phyloP scores from a whole-genome alignment of 1,284 basidiomycete genomes.

The Wallemia mellicola region DNA sequence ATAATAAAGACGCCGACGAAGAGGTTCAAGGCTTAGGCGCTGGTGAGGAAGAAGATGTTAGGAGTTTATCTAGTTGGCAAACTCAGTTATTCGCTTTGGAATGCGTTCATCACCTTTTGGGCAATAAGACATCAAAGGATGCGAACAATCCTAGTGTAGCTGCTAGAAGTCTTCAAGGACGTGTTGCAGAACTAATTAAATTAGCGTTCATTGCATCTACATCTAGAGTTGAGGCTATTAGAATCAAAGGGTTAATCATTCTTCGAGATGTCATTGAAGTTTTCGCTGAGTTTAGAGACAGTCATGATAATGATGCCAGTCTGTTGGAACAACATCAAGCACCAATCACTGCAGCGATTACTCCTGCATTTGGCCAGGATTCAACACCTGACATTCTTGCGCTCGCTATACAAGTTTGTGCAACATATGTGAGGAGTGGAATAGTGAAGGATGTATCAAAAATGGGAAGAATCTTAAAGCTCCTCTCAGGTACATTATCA shows the following conservation, averaged over 20 bases:
- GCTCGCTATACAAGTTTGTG: conserved; percentile 72
- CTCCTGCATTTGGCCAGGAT: conserved; percentile 79
- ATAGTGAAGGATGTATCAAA: conserved; percentile 60
- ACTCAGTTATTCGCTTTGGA: conserved; percentile 84
- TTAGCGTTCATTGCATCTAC: conserved; percentile 96
- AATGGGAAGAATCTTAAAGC: conserved; percentile 82
- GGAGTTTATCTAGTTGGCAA: conserved; percentile 49
- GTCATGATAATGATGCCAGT: conserved; percentile 65
- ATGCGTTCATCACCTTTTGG: conserved; percentile 51
- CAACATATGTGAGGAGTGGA: conserved; percentile 83
- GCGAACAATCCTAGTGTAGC: conserved; percentile 20
- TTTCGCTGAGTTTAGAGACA: conserved; percentile 61
- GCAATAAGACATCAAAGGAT: conserved; percentile 21
- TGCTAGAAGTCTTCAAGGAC: conserved; percentile 35
- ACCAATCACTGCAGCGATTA: conserved; percentile 90
- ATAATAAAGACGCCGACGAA: conserved; percentile 29
- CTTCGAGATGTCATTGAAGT: conserved; percentile 77
- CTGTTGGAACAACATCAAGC: conserved; percentile 96
- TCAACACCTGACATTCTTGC: conserved; percentile 86
- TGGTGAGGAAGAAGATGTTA: conserved; percentile 16
- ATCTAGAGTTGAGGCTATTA: conserved; percentile 77
- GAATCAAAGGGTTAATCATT: conserved; percentile 69
- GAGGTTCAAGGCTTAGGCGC: conserved; percentile 61
- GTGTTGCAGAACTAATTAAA: conserved; percentile 74
- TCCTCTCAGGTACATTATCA: conserved; percentile 61